Base-by-base conservation (phyloP, 1,284 basidiomycete species). In the Moesziomyces globuligerus region DNA sequence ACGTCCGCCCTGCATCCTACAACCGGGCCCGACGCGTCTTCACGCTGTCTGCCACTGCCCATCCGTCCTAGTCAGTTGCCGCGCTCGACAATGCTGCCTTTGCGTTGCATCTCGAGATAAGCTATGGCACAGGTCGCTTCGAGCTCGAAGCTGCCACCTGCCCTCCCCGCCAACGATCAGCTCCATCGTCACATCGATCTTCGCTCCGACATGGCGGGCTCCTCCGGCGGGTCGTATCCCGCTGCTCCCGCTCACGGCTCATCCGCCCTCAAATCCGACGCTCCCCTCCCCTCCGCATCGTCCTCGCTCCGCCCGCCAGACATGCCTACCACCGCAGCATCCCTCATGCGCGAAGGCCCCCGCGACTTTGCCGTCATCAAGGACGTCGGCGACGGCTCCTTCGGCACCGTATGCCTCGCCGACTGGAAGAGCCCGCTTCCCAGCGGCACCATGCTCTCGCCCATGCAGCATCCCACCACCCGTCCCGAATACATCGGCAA, bases 351-450 rank as follows among this genome's bases (percentile, higher is more conserved):
- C 17, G 79, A 78, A 51, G 73, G 75, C 8, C 65, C 72, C 3
- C 51, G 80, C 37, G 70, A 79, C 50, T 82, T 76, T 37, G 76
- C 74, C 37, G 68, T 80, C 24, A 81, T 82, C 65, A 74, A 74
- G 40, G 75, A 77, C 32, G 67, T 79, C 29, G 80, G 80, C 2
- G 77, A 78, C 21, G 80, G 80, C 23, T 79, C 77, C 21, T 82
- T 99, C 81, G 95, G 95, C 59, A 98, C 94, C 8, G 95, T 99
- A 64, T 94, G 92, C 89, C 87, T 99, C 72, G 98, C 94, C 82
- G 96, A 99, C 87, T 98, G 95, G 95, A 94, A 96, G 86, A 93
- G 93, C 80, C 89, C 91, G 54, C 86, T 99, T 25, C 80, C 80
- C 3, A 76, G 70, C 37, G 80, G 78, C 29, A 76, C 80, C 24